Base-by-base conservation (phyloP, 1,284 basidiomycete genomes). In the Veloboletus limbatus region DNA sequence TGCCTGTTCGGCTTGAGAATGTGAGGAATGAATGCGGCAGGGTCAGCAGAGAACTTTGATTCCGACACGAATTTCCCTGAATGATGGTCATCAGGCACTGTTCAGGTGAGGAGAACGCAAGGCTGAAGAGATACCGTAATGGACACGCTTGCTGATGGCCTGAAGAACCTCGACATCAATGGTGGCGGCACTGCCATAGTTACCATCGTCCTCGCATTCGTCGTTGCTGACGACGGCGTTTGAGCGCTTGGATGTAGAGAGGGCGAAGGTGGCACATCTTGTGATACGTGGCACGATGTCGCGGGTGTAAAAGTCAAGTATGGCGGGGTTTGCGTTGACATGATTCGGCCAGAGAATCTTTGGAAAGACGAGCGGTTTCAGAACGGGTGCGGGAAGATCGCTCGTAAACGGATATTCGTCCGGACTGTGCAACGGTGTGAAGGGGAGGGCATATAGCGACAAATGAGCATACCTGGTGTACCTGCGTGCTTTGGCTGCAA, bases 31-130 rank as follows among this genome's bases (percentile, higher is more conserved):
- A 98, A 99, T 11, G 85, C 82, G 21, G 85, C 76, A 8, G 97
- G 96, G 52, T 90, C 75, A 25, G 81, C 78, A 16, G 80, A 70
- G 75, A 99, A 99, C 68, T 99, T 99, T 44, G 89, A 89, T 70
- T 99, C 97, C 4, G 92, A 92, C 9, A 99, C 97, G 66, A 99
- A 99, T 79, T 98, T 98, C 51, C 96, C 94, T 97, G 64, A 27
- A 34, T 24, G 14, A 34, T 24, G 14, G 22, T 9, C 4, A 22
- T 50, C 44, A 59, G 49, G 21, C 32, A 42, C 27, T 26, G 25
- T 11, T 14, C 9, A 31, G 16, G 30, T 8, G 26, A 32, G 13
- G 30, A 18, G 13, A 28, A 26, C 22, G 21, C 14, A 22, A 9
- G 45, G 31, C 9, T n/a, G 11, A 68, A 78, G 8, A 69, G 81